Percentiles rank a stretch among this genome's conserved stretches.
phyloP scores from a whole-genome alignment of 169 alveolate genomes.

The Plasmodium chabaudi region DNA sequence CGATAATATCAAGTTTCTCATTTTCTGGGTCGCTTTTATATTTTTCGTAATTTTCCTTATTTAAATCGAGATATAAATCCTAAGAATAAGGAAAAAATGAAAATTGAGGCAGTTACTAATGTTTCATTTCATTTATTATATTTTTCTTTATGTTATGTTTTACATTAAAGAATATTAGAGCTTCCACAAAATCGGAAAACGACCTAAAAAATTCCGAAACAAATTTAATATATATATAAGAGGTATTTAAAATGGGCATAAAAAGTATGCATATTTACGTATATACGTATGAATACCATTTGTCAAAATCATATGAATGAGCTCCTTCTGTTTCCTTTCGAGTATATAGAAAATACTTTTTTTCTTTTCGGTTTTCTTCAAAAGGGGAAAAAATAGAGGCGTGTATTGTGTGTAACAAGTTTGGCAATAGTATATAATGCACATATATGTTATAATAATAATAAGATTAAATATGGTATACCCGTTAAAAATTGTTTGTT shows the following conservation, averaged over 20 bases:
- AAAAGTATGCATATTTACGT: too few relatives aligned
- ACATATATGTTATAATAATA: too few relatives aligned
- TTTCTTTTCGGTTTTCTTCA: conserved; percentile 42
- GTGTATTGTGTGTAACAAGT: neutral
- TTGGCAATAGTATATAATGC: neutral
- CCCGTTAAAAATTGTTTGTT: conserved; percentile 23
- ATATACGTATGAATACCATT: conserved; percentile 22
- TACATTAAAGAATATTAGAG: conserved; percentile 54
- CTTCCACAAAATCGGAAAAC: conserved; percentile 66
- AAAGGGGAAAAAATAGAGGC: neutral
- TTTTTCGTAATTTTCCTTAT: conserved; percentile 34
- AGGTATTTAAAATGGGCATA: neutral
- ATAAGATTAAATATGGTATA: neutral
- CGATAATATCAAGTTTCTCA: conserved; percentile 22
- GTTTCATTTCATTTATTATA: neutral
- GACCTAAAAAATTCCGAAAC: conserved; percentile 18
- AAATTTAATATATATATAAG: neutral
- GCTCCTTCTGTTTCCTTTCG: conserved; percentile 75
- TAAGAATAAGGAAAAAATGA: neutral
- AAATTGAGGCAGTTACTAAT: neutral
- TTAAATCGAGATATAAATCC: conserved; percentile 57
- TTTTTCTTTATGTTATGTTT: neutral
- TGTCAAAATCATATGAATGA: conserved; percentile 69
- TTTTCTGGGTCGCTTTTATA: conserved; percentile 16
- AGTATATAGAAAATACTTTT: conserved; percentile 50